Evolutionary conservation across 1,284 basidiomycete species (phyloP), one percentile per base, ranked within the genome.

Genomic region (Neolentinus lepideus): DNA sequence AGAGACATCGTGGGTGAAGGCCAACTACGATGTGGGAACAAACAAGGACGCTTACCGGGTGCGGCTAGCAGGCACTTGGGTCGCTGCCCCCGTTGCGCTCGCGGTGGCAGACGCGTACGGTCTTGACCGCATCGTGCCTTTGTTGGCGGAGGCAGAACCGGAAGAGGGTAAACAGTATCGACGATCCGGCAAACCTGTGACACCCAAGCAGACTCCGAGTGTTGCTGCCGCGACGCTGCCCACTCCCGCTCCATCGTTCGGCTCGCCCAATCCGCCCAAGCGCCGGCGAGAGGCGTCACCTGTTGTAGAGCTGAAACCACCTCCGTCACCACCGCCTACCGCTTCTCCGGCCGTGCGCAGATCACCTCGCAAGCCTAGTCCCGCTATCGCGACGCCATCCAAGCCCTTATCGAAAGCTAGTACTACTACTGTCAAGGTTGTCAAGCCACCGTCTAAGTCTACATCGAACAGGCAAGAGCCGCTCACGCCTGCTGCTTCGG

Each of bases 21-120:
- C 85, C 25, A 81, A 76, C 62, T 92, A 83, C 71, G 91, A 97
- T 68, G 67, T 80, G 6, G 85, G 87, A 27, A 91, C 91, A 64
- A 97, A 97, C 69, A 93, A 92, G 50, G 77, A 84, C 52, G 67
- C 75, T 14, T 56, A 72, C 53, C 75, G 81, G 63, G 80, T 80
- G 64, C 88, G 92, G 61, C 85, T 98, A 53, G 94, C 94, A 16
- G 94, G 94, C 22, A 90, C 87, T 54, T 98, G 94, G 94, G 87
- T 95, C 64, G 81, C 81, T 58, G 79, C 88, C 29, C 71, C 79
- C 3, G 71, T 88, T n/a, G 94, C 94, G 2, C 67, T 83, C 51
- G 69, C 67, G 16, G 75, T 98, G 36, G 84, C 84, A 3, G 73
- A 78, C 14, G 69, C 73, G 27, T 92, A 92, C 63, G 69, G 67